phyloP scores from a whole-genome alignment of 257 asterid genomes.

The Solanum lignicaule region DNA sequence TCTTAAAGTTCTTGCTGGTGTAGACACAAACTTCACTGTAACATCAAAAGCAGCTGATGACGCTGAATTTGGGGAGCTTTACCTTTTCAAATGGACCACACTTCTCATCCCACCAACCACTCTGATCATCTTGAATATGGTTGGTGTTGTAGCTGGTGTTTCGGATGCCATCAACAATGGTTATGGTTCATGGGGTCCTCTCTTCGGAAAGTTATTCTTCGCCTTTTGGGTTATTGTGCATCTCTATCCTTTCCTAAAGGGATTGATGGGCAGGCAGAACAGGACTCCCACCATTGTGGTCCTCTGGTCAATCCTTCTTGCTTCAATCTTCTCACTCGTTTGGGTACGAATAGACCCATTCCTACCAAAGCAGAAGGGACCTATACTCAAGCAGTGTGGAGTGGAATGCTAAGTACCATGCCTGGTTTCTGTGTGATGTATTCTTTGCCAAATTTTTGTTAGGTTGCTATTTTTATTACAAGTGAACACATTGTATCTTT shows the following conservation, averaged over 20 bases:
- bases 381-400: conserved; percentile 75
- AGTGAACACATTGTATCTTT: conserved; percentile 15
- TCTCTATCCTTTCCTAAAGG: conserved; percentile 81
- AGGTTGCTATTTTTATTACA: not conserved
- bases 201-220: conserved; percentile 75
- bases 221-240: conserved; percentile 88
- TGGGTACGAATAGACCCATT: conserved; percentile 89
- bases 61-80: conserved; percentile 71
- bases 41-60: conserved; percentile 71
- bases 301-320: conserved; percentile 74
- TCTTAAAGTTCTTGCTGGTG: conserved; percentile 75
- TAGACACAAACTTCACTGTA: conserved; percentile 75
- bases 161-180: conserved; percentile 80
- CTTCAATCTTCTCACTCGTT: conserved; percentile 75
- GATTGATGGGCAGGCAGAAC: conserved; percentile 79
- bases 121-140: conserved; percentile 61
- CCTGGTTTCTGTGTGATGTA: conserved; percentile 6
- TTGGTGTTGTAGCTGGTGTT: conserved; percentile 78
- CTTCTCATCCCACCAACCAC: conserved; percentile 84
- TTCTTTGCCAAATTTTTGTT: conserved; percentile 20
- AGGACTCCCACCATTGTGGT: conserved; percentile 82
- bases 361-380: conserved; percentile 84
- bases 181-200: conserved; percentile 70
- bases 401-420: conserved; percentile 45
- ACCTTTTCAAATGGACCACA: conserved; percentile 87